Evolutionary conservation across 495 filamentous ascomycete genomes (phyloP).

Genomic region (Glonium stellatum): DNA sequence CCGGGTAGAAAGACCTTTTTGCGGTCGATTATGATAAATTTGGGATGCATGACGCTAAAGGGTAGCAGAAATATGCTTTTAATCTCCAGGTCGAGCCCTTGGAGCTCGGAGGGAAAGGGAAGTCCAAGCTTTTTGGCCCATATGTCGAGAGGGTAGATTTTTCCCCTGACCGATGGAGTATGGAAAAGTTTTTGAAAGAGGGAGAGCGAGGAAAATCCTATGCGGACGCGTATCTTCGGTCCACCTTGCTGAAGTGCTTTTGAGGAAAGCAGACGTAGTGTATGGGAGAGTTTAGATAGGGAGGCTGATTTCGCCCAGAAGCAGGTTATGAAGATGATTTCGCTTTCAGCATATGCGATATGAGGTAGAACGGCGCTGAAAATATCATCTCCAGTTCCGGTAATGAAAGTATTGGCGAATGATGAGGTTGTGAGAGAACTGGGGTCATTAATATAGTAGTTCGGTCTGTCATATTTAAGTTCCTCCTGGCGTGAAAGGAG

Average conservation of each 20-base stretch:
- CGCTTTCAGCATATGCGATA: conserved; percentile 48
- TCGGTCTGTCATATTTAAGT: conserved; percentile 17
- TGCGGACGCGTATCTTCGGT: conserved; percentile 44
- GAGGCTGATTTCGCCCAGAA: conserved; percentile 63
- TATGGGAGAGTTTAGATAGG: conserved; percentile 42
- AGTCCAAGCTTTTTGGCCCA: conserved; percentile 56
- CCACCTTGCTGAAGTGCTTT: conserved; percentile 24
- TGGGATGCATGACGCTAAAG: conserved; percentile 71
- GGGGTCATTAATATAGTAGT: conserved; percentile 28
- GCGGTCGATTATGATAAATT: conserved; percentile 65
- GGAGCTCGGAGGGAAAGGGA: conserved; percentile 45
- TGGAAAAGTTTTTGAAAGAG: conserved; percentile 65
- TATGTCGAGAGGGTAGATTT: conserved; percentile 47
- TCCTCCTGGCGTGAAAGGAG: neutral
- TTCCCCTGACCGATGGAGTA: conserved; percentile 47
- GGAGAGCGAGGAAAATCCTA: conserved; percentile 62
- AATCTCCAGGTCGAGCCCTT: conserved; percentile 53
- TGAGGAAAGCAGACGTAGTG: conserved; percentile 47
- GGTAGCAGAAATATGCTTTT: conserved; percentile 67
- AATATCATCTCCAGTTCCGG: conserved; percentile 54
- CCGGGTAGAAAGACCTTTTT: conserved; percentile 54
- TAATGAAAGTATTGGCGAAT: conserved; percentile 41
- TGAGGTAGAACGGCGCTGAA: conserved; percentile 48
- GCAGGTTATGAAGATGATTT: conserved; percentile 68
- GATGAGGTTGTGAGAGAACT: conserved; percentile 41